Conservation (phyloP, 192 early-diverging fungal species). For the Endogone sp. region DNA sequence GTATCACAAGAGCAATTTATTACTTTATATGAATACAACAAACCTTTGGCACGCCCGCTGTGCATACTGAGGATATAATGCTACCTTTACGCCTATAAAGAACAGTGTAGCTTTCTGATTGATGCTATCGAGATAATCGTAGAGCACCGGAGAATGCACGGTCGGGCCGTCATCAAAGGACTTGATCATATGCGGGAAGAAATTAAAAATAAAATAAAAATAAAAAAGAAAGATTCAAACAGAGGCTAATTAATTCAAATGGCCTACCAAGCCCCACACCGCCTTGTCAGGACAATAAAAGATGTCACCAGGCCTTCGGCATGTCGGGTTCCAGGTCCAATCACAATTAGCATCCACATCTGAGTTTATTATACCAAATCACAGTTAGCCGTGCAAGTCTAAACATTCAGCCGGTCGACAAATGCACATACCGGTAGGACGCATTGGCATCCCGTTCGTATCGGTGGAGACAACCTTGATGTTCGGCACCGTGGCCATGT, state of each 20-base stretch:
- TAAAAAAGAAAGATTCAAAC: no score
- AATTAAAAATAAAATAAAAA: not conserved
- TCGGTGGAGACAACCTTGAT: not conserved
- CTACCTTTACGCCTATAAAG: constrained; percentile 44
- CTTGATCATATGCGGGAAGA: not conserved
- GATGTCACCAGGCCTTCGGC: constrained; percentile 40
- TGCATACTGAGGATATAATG: constrained; percentile 39
- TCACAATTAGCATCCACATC: constrained; percentile 18
- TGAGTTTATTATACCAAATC: no score
- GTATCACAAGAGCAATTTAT: no score
- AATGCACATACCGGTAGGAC: no score
- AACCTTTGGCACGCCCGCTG: constrained; percentile 18
- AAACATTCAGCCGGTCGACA: no score
- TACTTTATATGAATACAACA: no score
- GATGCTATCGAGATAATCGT: constrained; percentile 31
- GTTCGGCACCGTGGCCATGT: not conserved
- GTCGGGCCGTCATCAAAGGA: constrained; percentile 41
- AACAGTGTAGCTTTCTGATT: constrained; percentile 43
- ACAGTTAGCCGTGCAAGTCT: no score
- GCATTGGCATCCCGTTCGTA: constrained; percentile 13
- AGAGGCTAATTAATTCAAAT: not conserved
- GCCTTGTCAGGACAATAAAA: constrained; percentile 38
- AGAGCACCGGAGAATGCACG: constrained; percentile 35
- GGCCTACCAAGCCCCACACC: constrained; percentile 38
- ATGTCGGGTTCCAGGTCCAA: constrained; percentile 38